A percentile compares a stretch with the other conserved stretches of the same genome.
phyloP scores from a whole-genome alignment of 805 yeast species.

The Candida verbasci region DNA sequence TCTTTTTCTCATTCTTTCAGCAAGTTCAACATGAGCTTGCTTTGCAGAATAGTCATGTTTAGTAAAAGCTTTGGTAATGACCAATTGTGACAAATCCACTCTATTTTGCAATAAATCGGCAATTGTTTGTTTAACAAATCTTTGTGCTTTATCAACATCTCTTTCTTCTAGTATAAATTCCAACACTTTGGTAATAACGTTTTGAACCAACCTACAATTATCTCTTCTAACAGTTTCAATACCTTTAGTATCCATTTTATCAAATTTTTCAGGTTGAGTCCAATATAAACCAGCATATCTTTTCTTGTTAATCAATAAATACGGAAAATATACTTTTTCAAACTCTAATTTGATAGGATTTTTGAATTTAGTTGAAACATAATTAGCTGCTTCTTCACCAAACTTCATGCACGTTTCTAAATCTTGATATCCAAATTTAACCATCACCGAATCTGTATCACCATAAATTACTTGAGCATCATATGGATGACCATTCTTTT shows the following conservation, averaged over 20 bases:
- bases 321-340: slow-evolving; percentile 95
- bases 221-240: slow-evolving; percentile 98
- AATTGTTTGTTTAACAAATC: slow-evolving; percentile 80
- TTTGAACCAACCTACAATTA: slow-evolving; percentile 90
- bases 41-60: slow-evolving; percentile 90
- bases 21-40: slow-evolving; percentile 95
- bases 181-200: slow-evolving; percentile 88
- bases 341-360: slow-evolving; percentile 92
- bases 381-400: slow-evolving; percentile 92
- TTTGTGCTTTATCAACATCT: slow-evolving; percentile 79
- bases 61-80: slow-evolving; percentile 88
- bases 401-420: slow-evolving; percentile 79
- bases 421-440: slow-evolving; percentile 84
- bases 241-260: slow-evolving; percentile 98
- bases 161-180: slow-evolving; percentile 82
- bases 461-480: slow-evolving; percentile 94
- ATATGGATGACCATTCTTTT: slow-evolving; percentile 75
- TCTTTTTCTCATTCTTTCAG: slow-evolving; percentile 92
- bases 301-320: slow-evolving; percentile 88
- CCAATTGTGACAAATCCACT: slow-evolving; percentile 88
- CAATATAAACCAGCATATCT: slow-evolving; percentile 96
- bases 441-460: slow-evolving; percentile 99
- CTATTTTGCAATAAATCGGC: slow-evolving; percentile 87
- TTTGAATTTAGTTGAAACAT: slow-evolving; percentile 72
- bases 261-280: slow-evolving; percentile 89